phyloP scores from a whole-genome alignment of 2,329 filamentous ascomycete species.

The Ophiostoma fasciatum region DNA sequence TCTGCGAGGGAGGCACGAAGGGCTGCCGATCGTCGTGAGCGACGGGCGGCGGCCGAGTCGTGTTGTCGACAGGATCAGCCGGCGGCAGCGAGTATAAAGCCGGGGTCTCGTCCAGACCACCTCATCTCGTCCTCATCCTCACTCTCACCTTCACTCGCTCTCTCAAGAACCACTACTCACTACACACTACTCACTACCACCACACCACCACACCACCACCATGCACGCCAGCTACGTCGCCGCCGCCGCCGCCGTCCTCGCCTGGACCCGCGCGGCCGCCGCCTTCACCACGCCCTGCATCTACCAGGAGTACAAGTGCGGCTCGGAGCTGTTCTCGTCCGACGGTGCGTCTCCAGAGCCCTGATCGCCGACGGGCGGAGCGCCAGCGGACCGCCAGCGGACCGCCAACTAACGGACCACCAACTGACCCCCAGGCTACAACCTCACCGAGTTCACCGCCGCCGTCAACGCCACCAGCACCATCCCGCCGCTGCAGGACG shows the following conservation, averaged over 20 bases:
- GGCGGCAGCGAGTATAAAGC: too few species aligned
- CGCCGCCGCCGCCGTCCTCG: not conserved
- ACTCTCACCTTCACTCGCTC: too few species aligned
- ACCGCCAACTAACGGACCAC: too few species aligned
- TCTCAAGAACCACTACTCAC: too few species aligned
- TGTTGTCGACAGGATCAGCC: too few species aligned
- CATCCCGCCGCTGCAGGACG: constrained; percentile 7
- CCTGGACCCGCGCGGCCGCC: not conserved
- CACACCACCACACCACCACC: not conserved
- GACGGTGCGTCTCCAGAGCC: constrained; percentile 1
- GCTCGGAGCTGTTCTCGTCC: constrained; percentile 4
- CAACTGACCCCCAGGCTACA: constrained; percentile 9
- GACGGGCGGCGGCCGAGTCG: too few species aligned
- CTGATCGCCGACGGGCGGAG: too few species aligned
- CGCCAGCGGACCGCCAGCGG: too few species aligned
- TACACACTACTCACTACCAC: not conserved
- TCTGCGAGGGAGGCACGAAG: too few species aligned
- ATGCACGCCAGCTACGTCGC: constrained; percentile 1
- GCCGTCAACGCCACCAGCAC: constrained; percentile 8
- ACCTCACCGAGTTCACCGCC: constrained; percentile 6
- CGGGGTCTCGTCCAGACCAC: too few species aligned
- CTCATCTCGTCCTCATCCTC: too few species aligned
- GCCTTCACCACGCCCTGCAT: constrained; percentile 3
- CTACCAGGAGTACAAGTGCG: constrained; percentile 10
- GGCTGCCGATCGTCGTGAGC: too few species aligned